These are phyloP conservation scores for Aspergillus pseudoglaucus DNA, from an alignment of 2,329 filamentous ascomycete species.

Conservation along the genomic window DNA sequence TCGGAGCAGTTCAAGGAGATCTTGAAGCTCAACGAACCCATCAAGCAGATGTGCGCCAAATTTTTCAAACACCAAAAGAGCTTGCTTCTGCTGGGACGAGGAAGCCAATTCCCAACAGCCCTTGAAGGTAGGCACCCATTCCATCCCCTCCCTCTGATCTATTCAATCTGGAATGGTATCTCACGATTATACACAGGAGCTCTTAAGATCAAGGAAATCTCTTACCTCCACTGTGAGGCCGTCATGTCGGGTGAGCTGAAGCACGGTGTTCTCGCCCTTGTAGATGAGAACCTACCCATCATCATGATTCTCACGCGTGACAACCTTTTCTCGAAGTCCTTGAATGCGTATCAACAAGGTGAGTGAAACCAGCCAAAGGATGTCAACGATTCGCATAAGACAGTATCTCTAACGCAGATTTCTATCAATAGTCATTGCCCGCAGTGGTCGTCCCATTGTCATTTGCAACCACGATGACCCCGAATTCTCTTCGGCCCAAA, in stretches of 20 bases:
- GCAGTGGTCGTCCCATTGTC: slow-evolving; percentile 91
- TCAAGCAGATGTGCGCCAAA: slow-evolving; percentile 89
- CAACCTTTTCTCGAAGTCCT: slow-evolving; percentile 94
- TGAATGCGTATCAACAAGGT: slow-evolving; percentile 98
- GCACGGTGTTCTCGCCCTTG: slow-evolving; percentile 93
- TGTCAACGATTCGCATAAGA: too few relatives aligned
- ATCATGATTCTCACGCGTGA: slow-evolving; percentile 99
- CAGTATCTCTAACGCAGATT: slow-evolving; percentile 17
- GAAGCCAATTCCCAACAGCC: slow-evolving; percentile 89
- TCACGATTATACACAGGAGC: slow-evolving; percentile 49
- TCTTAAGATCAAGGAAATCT: slow-evolving; percentile 99
- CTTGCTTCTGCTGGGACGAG: slow-evolving; percentile 83
- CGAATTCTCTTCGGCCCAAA: slow-evolving; percentile 82
- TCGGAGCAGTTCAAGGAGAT: slow-evolving; percentile 90
- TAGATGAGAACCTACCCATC: slow-evolving; percentile 97
- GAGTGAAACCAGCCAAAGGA: slow-evolving; percentile 25
- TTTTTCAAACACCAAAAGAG: slow-evolving; percentile 98
- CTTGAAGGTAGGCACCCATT: slow-evolving; percentile 62
- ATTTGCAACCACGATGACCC: slow-evolving; percentile 90
- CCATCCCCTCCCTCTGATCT: neutral
- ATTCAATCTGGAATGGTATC: neutral
- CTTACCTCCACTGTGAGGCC: slow-evolving; percentile 97
- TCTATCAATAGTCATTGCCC: slow-evolving; percentile 68
- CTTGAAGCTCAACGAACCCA: slow-evolving; percentile 80
- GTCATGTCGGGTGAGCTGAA: slow-evolving; percentile 99